These are phyloP conservation scores for Amanita pallidorosea DNA, from an alignment of 768 basidiomycete genomes.

Conservation along the genomic window DNA sequence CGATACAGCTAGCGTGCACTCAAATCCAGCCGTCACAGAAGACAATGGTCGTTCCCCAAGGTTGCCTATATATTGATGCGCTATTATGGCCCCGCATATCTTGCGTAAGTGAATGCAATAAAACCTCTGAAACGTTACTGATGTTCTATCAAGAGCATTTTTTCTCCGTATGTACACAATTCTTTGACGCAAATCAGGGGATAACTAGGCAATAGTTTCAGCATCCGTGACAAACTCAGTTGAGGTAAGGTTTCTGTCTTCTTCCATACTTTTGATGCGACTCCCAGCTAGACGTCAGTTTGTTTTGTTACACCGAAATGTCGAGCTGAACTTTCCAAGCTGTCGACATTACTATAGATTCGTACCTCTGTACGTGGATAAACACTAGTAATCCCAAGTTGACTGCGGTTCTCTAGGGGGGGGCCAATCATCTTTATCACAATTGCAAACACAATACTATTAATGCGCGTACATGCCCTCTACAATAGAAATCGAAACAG, in stretches of 20 bases:
- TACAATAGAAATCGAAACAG: not conserved
- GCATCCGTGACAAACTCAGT: not conserved
- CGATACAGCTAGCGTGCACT: not conserved
- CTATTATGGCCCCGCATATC: not conserved
- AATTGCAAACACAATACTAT: not conserved
- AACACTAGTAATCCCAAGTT: not conserved
- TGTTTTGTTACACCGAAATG: not conserved
- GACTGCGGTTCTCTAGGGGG: not conserved
- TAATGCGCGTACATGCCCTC: not conserved
- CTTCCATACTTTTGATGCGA: too few relatives aligned
- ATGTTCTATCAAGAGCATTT: not conserved
- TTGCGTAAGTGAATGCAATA: not conserved
- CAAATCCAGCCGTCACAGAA: not conserved
- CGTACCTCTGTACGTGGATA: not conserved
- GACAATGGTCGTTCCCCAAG: not conserved
- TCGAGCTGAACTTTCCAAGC: not conserved
- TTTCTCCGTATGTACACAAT: not conserved
- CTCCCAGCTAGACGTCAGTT: not conserved
- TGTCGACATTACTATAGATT: not conserved
- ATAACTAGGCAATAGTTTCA: not conserved
- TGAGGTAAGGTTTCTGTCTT: not conserved
- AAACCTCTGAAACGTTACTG: too few relatives aligned
- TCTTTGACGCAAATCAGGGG: not conserved
- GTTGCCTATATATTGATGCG: not conserved
- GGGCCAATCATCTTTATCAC: not conserved